These are phyloP conservation scores for Agrocybe pediades DNA, from an alignment of 768 basidiomycete genomes.

Conservation along the genomic window DNA sequence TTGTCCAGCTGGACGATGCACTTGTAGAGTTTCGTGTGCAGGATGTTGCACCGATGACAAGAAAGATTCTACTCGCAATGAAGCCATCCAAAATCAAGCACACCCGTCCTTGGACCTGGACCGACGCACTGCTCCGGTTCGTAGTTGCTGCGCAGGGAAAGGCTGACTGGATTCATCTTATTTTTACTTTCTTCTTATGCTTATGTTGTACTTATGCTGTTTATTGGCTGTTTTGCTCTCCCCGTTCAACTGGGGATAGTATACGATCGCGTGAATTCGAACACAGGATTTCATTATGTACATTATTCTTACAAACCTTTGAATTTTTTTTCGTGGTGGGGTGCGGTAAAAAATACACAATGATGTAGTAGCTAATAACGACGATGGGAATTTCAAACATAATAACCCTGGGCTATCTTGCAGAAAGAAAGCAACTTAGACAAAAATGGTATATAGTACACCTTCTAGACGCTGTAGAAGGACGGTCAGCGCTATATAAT, in stretches of 20 bases:
- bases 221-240: background rate
- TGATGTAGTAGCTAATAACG: constrained; percentile 1
- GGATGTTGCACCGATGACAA: constrained; percentile 47
- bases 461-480: constrained; percentile 35
- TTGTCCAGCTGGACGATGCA: constrained; percentile 55
- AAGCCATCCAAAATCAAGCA: background rate
- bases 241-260: too few species aligned
- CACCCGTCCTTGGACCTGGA: background rate
- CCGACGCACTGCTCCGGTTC: constrained; percentile 3
- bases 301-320: constrained; percentile 12
- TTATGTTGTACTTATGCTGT: background rate
- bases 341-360: constrained; percentile 2
- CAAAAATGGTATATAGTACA: constrained; percentile 8
- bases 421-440: background rate
- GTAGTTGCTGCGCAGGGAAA: constrained; percentile 34
- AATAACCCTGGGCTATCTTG: background rate
- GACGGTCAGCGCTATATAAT: background rate
- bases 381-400: background rate
- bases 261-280: background rate
- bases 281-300: constrained; percentile 12
- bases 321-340: background rate
- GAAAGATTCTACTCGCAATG: background rate
- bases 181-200: constrained; percentile 6
- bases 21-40: constrained; percentile 57
- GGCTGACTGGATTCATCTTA: background rate